phyloP scores from a whole-genome alignment of 179 eudicot species.

The Sideroxylon spinosum region DNA sequence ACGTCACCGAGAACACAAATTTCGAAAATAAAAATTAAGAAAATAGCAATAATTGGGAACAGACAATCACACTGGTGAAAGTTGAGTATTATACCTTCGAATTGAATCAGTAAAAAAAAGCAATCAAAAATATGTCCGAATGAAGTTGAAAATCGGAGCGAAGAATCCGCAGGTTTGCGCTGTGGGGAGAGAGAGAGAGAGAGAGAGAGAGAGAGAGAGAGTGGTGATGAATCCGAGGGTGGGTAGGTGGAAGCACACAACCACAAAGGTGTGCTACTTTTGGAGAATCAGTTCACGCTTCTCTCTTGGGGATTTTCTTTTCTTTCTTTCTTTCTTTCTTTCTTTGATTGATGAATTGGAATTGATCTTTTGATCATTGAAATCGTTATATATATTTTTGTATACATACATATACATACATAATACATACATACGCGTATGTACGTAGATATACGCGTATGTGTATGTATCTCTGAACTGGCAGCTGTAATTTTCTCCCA shows the following conservation, averaged over 20 bases:
- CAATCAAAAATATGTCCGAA: conserved; percentile 10
- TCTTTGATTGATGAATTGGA: neutral
- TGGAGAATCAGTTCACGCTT: neutral
- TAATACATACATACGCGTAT: too few species aligned
- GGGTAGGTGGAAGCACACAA: too few species aligned
- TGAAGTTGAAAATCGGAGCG: neutral
- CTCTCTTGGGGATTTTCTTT: too few species aligned
- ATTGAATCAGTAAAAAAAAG: neutral
- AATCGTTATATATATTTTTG: neutral
- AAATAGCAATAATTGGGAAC: neutral
- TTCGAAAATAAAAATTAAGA: too few species aligned
- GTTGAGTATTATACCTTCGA: conserved; percentile 6
- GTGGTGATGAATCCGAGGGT: neutral
- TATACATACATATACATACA: too few species aligned
- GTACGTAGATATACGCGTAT: neutral
- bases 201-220: conserved; percentile 2
- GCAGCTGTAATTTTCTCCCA: neutral
- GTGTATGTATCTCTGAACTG: neutral
- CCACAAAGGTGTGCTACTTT: neutral
- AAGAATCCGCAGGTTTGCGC: neutral
- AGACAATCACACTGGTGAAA: neutral
- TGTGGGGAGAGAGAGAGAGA: conserved; percentile 1
- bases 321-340: too few species aligned
- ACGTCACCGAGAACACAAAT: neutral
- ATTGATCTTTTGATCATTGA: neutral